Percentiles rank a stretch among this genome's conserved stretches.
Conservation (phyloP, 1,139 yeast species). For the Lodderomyces parapsilosis region DNA sequence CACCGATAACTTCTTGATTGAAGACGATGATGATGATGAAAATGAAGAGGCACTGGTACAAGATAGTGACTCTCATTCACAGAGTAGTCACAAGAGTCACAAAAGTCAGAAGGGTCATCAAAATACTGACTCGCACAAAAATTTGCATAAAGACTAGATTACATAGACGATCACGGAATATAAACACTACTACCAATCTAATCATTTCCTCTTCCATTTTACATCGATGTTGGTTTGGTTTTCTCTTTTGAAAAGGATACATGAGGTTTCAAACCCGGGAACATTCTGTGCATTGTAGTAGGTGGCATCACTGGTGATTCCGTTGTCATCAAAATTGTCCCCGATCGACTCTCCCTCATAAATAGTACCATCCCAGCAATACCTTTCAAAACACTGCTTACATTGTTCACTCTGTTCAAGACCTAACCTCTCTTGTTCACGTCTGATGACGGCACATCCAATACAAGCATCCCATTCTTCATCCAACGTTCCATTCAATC, state of each 20-base stretch:
- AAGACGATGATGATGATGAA: slow-evolving; percentile 22
- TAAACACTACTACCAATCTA: too few species aligned
- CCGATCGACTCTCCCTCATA: slow-evolving; percentile 40
- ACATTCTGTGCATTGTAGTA: slow-evolving; percentile 12
- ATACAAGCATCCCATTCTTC: slow-evolving; percentile 74
- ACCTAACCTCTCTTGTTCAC: slow-evolving; percentile 74
- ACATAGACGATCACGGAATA: neutral
- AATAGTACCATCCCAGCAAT: slow-evolving; percentile 76
- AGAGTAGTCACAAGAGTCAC: neutral
- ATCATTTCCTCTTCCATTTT: too few species aligned
- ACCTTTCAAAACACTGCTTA: slow-evolving; percentile 62
- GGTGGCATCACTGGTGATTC: slow-evolving; percentile 10
- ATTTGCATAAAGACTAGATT: neutral
- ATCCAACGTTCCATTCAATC: slow-evolving; percentile 72
- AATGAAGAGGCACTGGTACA: slow-evolving; percentile 1
- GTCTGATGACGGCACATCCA: slow-evolving; percentile 83
- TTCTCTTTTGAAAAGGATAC: slow-evolving; percentile 2
- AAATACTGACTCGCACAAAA: too few species aligned
- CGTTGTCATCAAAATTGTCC: slow-evolving; percentile 45
- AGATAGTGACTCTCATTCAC: neutral
- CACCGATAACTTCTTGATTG: slow-evolving; percentile 39
- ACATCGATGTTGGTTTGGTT: too few species aligned
- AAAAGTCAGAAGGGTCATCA: neutral
- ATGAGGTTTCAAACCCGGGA: slow-evolving; percentile 12
- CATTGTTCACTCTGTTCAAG: slow-evolving; percentile 69